These are phyloP conservation scores for Geosmithia putterillii DNA, from an alignment of 2,329 filamentous ascomycete genomes.

Conservation along the genomic window DNA sequence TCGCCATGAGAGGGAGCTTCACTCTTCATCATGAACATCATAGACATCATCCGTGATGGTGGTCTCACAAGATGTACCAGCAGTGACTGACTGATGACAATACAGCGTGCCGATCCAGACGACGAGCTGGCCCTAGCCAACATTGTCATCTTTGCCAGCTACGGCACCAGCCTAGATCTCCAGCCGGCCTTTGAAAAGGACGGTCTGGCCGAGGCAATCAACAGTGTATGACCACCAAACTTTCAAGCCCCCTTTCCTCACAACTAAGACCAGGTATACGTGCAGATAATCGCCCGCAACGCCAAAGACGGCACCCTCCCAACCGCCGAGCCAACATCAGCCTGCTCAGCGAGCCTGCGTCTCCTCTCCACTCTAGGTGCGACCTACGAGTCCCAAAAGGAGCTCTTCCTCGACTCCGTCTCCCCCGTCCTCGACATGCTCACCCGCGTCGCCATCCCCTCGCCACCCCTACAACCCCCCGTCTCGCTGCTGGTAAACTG, in stretches of 20 bases:
- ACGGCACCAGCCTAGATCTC: slow-evolving; percentile 2
- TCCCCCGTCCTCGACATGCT: slow-evolving; percentile 7
- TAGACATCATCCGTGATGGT: too few species aligned
- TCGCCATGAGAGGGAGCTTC: too few species aligned
- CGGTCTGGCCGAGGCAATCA: slow-evolving; percentile 8
- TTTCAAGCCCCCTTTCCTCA: too few species aligned
- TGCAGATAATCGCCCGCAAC: slow-evolving; percentile 7
- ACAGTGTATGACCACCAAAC: slow-evolving; percentile 1
- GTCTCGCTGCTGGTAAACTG: slow-evolving; percentile 9
- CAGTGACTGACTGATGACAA: background rate
- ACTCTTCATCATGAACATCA: too few species aligned
- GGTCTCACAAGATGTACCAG: background rate
- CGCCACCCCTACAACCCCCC: slow-evolving; percentile 8
- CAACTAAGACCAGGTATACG: too few species aligned
- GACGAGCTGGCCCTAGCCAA: slow-evolving; percentile 4
- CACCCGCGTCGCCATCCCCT: slow-evolving; percentile 4
- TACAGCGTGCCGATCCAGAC: slow-evolving; percentile 3
- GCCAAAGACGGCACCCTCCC: slow-evolving; percentile 5
- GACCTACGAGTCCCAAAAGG: slow-evolving; percentile 7
- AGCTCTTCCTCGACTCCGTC: slow-evolving; percentile 6
- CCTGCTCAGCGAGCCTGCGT: slow-evolving; percentile 7
- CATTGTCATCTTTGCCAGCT: slow-evolving; percentile 4
- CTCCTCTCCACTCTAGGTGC: slow-evolving; percentile 9
- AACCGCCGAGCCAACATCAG: slow-evolving; percentile 7
- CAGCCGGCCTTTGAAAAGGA: slow-evolving; percentile 7